phyloP scores from a whole-genome alignment of 1,284 basidiomycete genomes.

The Cryptococcus sp. region DNA sequence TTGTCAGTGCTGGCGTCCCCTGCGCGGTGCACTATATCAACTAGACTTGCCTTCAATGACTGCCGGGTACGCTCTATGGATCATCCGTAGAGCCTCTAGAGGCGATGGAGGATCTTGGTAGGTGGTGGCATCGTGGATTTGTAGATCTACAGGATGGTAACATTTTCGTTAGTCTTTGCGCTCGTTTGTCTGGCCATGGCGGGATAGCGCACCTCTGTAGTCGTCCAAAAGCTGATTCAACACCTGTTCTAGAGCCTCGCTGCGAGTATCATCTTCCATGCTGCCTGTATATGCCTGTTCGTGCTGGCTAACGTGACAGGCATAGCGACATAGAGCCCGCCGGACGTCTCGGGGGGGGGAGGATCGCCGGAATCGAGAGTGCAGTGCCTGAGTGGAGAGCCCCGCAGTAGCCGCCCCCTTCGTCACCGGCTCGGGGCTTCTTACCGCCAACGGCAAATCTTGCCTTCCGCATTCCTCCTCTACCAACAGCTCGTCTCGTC shows the following conservation, averaged over 20 bases:
- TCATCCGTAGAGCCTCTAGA: slow-evolving; percentile 68
- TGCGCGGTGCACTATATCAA: neutral
- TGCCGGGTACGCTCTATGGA: slow-evolving; percentile 71
- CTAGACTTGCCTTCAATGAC: slow-evolving; percentile 66
- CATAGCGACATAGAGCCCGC: no score
- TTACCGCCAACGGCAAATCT: neutral
- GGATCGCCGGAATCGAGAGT: no score
- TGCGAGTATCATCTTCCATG: no score
- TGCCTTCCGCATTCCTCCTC: neutral
- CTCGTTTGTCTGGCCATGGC: no score
- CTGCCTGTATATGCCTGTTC: no score
- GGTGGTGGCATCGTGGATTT: slow-evolving; percentile 49
- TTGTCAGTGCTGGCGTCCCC: no score
- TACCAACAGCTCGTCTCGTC: neutral
- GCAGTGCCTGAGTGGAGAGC: no score
- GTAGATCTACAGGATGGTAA: slow-evolving; percentile 25
- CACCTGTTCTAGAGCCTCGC: slow-evolving; percentile 1
- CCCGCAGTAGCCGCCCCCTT: no score
- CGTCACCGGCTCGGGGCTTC: no score
- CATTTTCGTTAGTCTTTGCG: no score
- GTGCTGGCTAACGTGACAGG: no score
- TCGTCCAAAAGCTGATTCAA: slow-evolving; percentile 14
- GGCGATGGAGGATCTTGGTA: slow-evolving; percentile 62
- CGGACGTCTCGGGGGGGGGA: no score
- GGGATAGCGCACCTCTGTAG: slow-evolving; percentile 13